Base-by-base conservation (phyloP, 2,329 filamentous ascomycete species). In the Colletotrichum sp. region DNA sequence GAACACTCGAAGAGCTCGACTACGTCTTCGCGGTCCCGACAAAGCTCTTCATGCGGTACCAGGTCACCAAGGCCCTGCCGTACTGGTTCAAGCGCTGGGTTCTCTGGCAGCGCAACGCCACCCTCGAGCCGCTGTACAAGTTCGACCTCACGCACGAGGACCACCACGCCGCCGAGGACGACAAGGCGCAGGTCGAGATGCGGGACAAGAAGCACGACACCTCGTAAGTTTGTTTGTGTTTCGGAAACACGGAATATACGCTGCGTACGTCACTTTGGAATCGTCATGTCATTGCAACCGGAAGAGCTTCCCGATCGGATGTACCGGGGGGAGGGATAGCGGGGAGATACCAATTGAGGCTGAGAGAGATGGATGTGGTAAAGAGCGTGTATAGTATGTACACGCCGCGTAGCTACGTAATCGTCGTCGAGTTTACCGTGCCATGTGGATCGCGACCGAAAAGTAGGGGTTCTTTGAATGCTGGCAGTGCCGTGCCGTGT, bases 1-100 rank as follows among this genome's bases (percentile, higher is more conserved):
- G 86, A 27, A 88, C 86, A 4, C 82, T 90, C n/a, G 88, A 89
- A 77, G 88, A 89, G 82, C 80, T 86, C 5, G 85, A 86, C 66
- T 83, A 83, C 66, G 80, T 86, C 28, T 86, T 86, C 70, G 81
- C 80, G 1, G 81, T 86, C 4, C 81, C 84, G 1, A 85, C 80
- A 0, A 74, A 79, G 8, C 69, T 78, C 3, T 83, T 85, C 69
- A 78, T 80, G 11, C 74, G 78, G 0, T 86, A 85, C 59, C 84
- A 86, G 67, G 11, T 85, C 9, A 71, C 78, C 5, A 79, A 80
- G 8, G 81, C 80, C 71, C 52, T 86, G 8, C 84, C 84, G 1
- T 85, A 82, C 81, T 82, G 79, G 65, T 61, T 83, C 27, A 82
- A 79, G 55, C 78, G 80, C 9, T 81, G 81, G 27, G 22, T 86